These are phyloP conservation scores for maize (Zea mays) DNA, from an alignment of 176 grass and related monocot genomes.

Conservation along the genomic window DNA sequence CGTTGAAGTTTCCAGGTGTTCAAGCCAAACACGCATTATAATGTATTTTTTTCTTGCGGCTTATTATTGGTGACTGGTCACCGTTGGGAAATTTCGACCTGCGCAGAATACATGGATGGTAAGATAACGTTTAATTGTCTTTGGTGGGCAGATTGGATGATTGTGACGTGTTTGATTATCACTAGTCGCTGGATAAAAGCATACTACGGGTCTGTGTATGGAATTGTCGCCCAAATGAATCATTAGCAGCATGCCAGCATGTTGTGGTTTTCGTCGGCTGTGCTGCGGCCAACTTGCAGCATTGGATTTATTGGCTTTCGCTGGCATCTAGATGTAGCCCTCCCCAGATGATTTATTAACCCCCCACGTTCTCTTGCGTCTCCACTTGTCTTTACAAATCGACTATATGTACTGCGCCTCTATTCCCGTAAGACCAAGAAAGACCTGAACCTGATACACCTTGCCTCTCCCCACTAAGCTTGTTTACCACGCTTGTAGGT, in stretches of 20 bases:
- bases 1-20: conserved; percentile 22
- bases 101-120: background rate
- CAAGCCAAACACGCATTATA: background rate
- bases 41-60: background rate
- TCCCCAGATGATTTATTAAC: background rate
- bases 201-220: background rate
- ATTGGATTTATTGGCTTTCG: background rate
- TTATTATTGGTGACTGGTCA: background rate
- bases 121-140: conserved; percentile 2
- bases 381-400: background rate
- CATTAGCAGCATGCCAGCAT: background rate
- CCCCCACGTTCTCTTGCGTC: background rate
- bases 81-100: background rate
- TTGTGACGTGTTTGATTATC: background rate
- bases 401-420: conserved; percentile 15
- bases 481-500: background rate
- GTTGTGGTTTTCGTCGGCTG: background rate
- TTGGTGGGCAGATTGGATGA: background rate
- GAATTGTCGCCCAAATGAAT: conserved; percentile 24
- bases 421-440: conserved; percentile 11
- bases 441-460: background rate
- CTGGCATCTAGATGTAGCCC: background rate
- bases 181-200: background rate
- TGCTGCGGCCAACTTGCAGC: background rate
- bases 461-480: background rate